Conservation (phyloP, 108 stramenopile species). For the Fistulifera pelliculosa region DNA sequence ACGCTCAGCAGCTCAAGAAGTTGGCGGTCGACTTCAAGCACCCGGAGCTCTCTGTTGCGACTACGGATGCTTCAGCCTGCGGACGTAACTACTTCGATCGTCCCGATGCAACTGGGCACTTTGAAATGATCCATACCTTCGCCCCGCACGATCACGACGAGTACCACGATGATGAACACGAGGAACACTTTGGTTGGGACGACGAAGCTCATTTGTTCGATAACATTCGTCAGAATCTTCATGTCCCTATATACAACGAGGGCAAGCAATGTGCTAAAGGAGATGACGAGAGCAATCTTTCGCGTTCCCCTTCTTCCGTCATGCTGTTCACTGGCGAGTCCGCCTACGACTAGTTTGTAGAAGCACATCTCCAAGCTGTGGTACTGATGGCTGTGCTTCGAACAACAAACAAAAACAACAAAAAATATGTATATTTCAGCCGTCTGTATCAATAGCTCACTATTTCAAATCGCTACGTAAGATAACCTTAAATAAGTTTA, state of each 20-base stretch:
- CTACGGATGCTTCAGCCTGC: constrained; percentile 17
- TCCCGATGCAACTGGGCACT: constrained; percentile 38
- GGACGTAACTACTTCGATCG: constrained; percentile 63
- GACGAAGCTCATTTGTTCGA: constrained; percentile 23
- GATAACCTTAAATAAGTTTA: too few relatives aligned
- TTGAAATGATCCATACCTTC: constrained; percentile 2
- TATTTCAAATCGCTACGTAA: too few relatives aligned
- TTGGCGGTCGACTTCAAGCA: constrained; percentile 44
- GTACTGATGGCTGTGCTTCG: too few relatives aligned
- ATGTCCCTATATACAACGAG: not conserved
- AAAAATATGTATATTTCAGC: too few relatives aligned
- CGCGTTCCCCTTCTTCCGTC: constrained; percentile 48
- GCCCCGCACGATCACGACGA: constrained; percentile 7
- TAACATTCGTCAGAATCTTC: constrained; percentile 19
- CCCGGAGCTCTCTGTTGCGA: constrained; percentile 45
- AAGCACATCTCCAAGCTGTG: too few relatives aligned
- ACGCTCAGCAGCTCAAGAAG: constrained; percentile 44
- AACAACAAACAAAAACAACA: too few relatives aligned
- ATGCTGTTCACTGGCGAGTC: constrained; percentile 49
- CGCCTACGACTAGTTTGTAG: constrained; percentile 3
- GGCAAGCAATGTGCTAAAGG: constrained; percentile 11
- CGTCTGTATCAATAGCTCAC: too few relatives aligned
- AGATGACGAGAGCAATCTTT: constrained; percentile 41
- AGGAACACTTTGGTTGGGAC: constrained; percentile 44
- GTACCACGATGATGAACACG: constrained; percentile 22